Evolutionary conservation across 306 rosid genomes (phyloP).

Genomic region (Vigna nakashimae): DNA sequence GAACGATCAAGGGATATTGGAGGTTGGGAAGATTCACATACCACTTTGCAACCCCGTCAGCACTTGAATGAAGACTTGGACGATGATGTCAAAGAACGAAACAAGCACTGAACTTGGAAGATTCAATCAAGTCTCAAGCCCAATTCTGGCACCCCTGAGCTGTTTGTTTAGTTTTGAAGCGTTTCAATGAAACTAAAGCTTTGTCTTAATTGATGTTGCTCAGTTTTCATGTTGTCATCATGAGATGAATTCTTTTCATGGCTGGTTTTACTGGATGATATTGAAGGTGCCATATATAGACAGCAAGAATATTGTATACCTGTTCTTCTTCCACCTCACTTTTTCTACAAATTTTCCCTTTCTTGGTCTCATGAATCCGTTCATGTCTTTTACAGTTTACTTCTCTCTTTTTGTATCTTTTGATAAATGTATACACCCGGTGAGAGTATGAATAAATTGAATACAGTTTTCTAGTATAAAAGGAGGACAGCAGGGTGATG

Average conservation of each 20-base stretch:
- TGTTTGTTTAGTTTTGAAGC: constrained; percentile 12
- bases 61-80: constrained; percentile 42
- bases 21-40: constrained; percentile 51
- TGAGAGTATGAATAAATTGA: background rate
- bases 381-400: background rate
- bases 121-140: constrained; percentile 6
- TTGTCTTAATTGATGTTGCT: constrained; percentile 36
- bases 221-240: background rate
- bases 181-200: constrained; percentile 10
- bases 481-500: too few relatives aligned
- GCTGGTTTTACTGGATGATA: constrained; percentile 13
- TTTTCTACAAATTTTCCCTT: background rate
- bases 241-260: constrained; percentile 14
- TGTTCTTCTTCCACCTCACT: background rate
- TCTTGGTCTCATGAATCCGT: background rate
- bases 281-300: constrained; percentile 24
- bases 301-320: background rate
- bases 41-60: constrained; percentile 35
- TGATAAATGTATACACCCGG: too few relatives aligned
- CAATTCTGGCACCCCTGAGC: constrained; percentile 10
- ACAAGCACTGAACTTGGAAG: constrained; percentile 40
- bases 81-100: constrained; percentile 38
- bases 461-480: too few relatives aligned
- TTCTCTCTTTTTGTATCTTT: background rate
- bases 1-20: constrained; percentile 58